phyloP scores from a whole-genome alignment of 1,284 basidiomycete genomes.

The Amylostereum areolatum region DNA sequence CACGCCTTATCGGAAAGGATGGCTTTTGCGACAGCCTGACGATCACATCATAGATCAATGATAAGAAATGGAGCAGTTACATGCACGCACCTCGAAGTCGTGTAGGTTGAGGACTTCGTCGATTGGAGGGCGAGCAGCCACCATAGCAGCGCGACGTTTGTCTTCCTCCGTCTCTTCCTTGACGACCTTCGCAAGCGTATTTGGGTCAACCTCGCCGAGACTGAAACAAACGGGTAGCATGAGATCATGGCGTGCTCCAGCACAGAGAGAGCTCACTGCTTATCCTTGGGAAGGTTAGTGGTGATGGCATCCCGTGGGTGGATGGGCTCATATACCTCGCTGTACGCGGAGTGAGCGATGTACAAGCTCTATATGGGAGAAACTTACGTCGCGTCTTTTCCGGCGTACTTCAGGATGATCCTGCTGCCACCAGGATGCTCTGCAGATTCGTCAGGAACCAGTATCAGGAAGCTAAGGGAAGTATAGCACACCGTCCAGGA shows the following conservation, averaged over 20 bases:
- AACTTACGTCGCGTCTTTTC: slow-evolving; percentile 17
- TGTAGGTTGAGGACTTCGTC: slow-evolving; percentile 81
- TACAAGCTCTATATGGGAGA: neutral
- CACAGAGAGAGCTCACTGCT: slow-evolving; percentile 46
- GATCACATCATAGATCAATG: neutral
- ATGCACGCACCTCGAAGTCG: slow-evolving; percentile 72
- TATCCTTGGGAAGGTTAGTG: slow-evolving; percentile 72
- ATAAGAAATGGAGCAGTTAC: neutral
- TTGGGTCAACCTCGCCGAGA: slow-evolving; percentile 64
- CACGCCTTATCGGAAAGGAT: slow-evolving; percentile 79
- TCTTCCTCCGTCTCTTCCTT: slow-evolving; percentile 55
- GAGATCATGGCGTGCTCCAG: neutral
- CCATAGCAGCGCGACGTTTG: slow-evolving; percentile 47
- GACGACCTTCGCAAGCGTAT: slow-evolving; percentile 51
- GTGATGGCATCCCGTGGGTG: slow-evolving; percentile 87
- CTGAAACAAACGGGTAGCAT: slow-evolving; percentile 24
- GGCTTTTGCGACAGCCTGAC: slow-evolving; percentile 61
- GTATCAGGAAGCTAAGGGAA: no score
- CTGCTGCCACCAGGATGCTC: slow-evolving; percentile 50
- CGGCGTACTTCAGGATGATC: slow-evolving; percentile 66
- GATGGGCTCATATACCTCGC: slow-evolving; percentile 78
- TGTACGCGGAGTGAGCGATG: slow-evolving; percentile 13
- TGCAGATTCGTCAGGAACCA: slow-evolving; percentile 7
- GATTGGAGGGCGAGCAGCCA: slow-evolving; percentile 58
- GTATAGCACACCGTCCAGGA: slow-evolving; percentile 41